Base-by-base conservation (phyloP, 768 basidiomycete species). In the Pleurotus djamor region DNA sequence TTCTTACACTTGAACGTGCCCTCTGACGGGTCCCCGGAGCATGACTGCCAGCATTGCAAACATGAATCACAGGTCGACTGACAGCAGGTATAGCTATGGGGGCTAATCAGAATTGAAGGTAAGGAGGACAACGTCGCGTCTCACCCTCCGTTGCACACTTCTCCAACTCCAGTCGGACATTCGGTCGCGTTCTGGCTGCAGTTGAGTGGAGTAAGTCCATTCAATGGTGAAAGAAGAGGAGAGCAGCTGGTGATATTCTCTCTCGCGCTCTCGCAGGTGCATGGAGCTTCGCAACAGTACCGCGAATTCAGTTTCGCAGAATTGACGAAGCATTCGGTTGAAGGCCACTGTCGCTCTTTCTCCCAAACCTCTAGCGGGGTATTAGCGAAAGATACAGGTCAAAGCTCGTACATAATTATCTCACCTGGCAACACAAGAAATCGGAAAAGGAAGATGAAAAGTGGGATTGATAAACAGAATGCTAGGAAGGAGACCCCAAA, bases 261-360 rank as follows among this genome's bases (percentile, higher is more conserved):
- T 1, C 61, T 61, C 0, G 61, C 64, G 12, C 2, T 7, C 9
- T 5, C 4, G 54, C 64, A 65, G 8, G 13, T 17, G 38, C 64
- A 65, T 5, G 44, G 36, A n/a, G 49, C 52, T n/a, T 63, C 59
- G 50, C 64, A 65, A 60, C 64, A 65, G 28, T 63, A 62, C 3
- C 61, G 56, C 0, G 61, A 45, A 10, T 9, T 48, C 6, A 66
- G 50, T 32, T 57, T 45, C 0, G 65, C 52, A 38, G 32, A 33
- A 12, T 57, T 37, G 28, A 66, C 21, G 48, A 12, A 13, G 45
- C 33, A 37, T 16, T 37, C n/a, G 16, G 21, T 13, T 12, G 32
- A 32, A 33, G 13, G 35, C 16, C 48, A 52, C 3, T 7, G 14
- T 13, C 6, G 35, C 21, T n/a, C 37, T 7, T n/a, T 12, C 14